Conservation (phyloP, 2,329 filamentous ascomycete species). For the Penicillium sp. region DNA sequence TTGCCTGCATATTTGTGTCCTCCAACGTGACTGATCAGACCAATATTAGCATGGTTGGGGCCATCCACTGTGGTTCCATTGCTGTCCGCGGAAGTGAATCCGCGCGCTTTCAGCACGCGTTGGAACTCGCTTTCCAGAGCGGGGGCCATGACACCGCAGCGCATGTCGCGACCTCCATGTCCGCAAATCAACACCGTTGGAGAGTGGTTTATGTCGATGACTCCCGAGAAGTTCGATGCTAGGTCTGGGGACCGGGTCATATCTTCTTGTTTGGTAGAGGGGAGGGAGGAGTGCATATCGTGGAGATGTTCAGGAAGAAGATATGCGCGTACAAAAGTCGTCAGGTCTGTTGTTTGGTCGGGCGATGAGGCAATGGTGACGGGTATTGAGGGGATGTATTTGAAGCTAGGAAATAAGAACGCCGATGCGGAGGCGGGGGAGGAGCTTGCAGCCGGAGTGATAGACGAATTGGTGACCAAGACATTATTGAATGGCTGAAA, state of each 20-base stretch:
- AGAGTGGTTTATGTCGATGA: slow-evolving; percentile 61
- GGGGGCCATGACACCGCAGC: slow-evolving; percentile 80
- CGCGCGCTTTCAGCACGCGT: slow-evolving; percentile 31
- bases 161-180: slow-evolving; percentile 74
- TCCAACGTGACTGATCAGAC: slow-evolving; percentile 74
- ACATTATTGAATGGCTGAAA: slow-evolving; percentile 78
- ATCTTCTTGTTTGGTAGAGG: slow-evolving; percentile 27
- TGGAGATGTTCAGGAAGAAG: slow-evolving; percentile 40
- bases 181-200: slow-evolving; percentile 76
- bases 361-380: slow-evolving; percentile 54
- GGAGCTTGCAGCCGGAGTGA: slow-evolving; percentile 53
- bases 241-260: slow-evolving; percentile 51
- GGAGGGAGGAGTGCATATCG: slow-evolving; percentile 34
- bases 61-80: slow-evolving; percentile 28
- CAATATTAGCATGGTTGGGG: slow-evolving; percentile 40
- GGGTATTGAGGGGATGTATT: slow-evolving; percentile 71
- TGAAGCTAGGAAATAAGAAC: slow-evolving; percentile 80
- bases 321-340: slow-evolving; percentile 47
- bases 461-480: slow-evolving; percentile 72
- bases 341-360: slow-evolving; percentile 30
- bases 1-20: slow-evolving; percentile 96
- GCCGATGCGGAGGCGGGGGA: slow-evolving; percentile 51
- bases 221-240: slow-evolving; percentile 55
- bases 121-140: slow-evolving; percentile 70
- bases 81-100: slow-evolving; percentile 27